Conservation (phyloP, 2,329 filamentous ascomycete species). For the Lanzia echinophila region DNA sequence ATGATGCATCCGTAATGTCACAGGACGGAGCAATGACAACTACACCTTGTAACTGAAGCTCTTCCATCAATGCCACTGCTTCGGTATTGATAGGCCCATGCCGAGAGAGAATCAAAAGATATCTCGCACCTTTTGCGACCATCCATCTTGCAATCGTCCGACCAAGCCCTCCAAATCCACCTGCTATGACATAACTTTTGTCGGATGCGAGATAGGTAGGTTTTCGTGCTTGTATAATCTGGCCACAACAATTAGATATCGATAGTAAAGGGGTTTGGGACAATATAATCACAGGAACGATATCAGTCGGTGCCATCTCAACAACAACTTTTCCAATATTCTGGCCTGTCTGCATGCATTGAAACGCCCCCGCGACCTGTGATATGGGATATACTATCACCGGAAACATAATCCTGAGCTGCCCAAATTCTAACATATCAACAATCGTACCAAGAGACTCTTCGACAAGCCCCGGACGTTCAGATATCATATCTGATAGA, state of each 20-base stretch:
- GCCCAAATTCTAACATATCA: not conserved
- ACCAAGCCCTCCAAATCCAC: conserved; percentile 28
- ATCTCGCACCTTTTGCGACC: conserved; percentile 19
- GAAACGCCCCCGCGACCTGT: conserved; percentile 13
- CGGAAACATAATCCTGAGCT: not conserved
- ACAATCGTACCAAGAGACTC: not conserved
- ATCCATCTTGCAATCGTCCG: conserved; percentile 21
- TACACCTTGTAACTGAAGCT: not conserved
- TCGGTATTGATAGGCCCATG: not conserved
- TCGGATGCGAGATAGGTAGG: not conserved
- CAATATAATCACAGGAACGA: not conserved
- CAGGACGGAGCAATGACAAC: not conserved
- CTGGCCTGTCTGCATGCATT: conserved; percentile 15
- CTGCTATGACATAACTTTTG: conserved; percentile 25
- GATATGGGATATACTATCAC: conserved; percentile 7
- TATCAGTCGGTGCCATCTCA: not conserved
- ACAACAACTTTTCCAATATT: conserved; percentile 15
- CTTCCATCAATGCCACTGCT: conserved; percentile 8
- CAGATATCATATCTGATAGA: not conserved
- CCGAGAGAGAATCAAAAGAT: conserved; percentile 25
- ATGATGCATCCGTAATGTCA: conserved; percentile 26
- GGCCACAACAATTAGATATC: not conserved
- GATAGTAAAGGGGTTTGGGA: not conserved
- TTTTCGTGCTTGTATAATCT: not conserved
- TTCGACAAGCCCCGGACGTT: not conserved